phyloP scores from a whole-genome alignment of 2,329 filamentous ascomycete genomes.

The Cryphonectria japonica region DNA sequence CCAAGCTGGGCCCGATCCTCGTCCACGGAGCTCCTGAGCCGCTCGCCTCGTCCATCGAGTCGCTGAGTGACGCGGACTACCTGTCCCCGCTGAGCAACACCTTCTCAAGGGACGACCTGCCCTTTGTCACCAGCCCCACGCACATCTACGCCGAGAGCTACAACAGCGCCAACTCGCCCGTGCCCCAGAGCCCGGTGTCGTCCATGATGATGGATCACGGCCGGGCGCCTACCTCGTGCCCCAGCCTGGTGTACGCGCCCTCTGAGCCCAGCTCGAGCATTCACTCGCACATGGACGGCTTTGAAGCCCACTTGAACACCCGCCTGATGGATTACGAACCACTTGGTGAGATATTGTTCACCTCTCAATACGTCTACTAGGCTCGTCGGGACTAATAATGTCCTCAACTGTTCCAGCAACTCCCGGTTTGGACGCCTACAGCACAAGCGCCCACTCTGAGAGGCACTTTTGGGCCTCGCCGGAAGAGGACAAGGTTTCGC shows the following conservation, averaged over 20 bases:
- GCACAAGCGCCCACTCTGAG: constrained; percentile 53
- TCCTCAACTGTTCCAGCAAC: constrained; percentile 44
- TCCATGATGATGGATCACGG: constrained; percentile 57
- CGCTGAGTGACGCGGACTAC: constrained; percentile 66
- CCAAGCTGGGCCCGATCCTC: constrained; percentile 46
- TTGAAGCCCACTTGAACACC: constrained; percentile 58
- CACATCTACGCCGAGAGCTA: constrained; percentile 61
- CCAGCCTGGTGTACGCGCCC: constrained; percentile 63
- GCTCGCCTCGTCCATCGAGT: constrained; percentile 60
- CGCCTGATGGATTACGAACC: constrained; percentile 60
- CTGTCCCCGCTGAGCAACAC: constrained; percentile 59
- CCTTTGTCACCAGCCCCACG: constrained; percentile 59
- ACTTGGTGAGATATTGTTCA: constrained; percentile 55
- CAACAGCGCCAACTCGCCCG: constrained; percentile 54
- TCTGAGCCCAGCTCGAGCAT: constrained; percentile 65
- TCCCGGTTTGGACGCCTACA: constrained; percentile 57
- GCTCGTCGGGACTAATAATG: constrained; percentile 32
- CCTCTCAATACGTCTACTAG: constrained; percentile 38
- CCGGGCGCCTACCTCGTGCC: constrained; percentile 61
- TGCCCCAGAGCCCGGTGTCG: constrained; percentile 59
- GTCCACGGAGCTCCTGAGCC: constrained; percentile 49
- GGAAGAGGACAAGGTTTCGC: constrained; percentile 50
- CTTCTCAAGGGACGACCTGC: constrained; percentile 57
- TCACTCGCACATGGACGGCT: constrained; percentile 61
- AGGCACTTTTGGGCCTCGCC: constrained; percentile 52